Conservation (phyloP, 768 basidiomycete genomes). For the Leucosporidium yakuticum region DNA sequence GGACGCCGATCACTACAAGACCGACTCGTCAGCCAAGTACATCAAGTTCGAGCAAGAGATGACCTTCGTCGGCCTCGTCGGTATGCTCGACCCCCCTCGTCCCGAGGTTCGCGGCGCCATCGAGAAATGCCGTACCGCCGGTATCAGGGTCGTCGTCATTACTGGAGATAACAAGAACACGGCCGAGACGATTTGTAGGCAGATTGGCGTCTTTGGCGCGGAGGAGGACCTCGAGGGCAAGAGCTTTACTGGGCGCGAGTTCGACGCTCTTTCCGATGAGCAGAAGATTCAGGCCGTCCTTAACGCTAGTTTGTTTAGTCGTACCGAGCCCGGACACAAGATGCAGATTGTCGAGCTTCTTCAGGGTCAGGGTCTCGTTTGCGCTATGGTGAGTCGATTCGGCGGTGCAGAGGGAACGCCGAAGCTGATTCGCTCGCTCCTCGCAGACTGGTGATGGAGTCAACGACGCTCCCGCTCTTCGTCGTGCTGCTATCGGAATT, state of each 20-base stretch:
- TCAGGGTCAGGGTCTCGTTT: constrained; percentile 83
- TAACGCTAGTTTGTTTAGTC: constrained; percentile 78
- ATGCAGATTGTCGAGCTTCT: constrained; percentile 87
- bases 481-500: constrained; percentile 95
- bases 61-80: constrained; percentile 89
- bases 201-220: constrained; percentile 86
- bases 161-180: constrained; percentile 98
- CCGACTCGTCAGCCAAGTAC: constrained; percentile 73
- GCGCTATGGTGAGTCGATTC: constrained; percentile 69
- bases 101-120: constrained; percentile 84
- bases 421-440: background rate
- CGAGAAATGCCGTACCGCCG: constrained; percentile 82
- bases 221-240: constrained; percentile 87
- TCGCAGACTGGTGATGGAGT: constrained; percentile 88
- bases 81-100: constrained; percentile 96
- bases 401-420: background rate
- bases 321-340: constrained; percentile 94
- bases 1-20: constrained; percentile 73
- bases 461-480: constrained; percentile 93
- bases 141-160: constrained; percentile 93
- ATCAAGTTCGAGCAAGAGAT: constrained; percentile 83
- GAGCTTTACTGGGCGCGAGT: constrained; percentile 88
- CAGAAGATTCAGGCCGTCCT: constrained; percentile 84
- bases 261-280: constrained; percentile 69
- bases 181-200: constrained; percentile 91